Base-by-base conservation (phyloP, 768 basidiomycete genomes). In the Cantharellus cinnabarinus region DNA sequence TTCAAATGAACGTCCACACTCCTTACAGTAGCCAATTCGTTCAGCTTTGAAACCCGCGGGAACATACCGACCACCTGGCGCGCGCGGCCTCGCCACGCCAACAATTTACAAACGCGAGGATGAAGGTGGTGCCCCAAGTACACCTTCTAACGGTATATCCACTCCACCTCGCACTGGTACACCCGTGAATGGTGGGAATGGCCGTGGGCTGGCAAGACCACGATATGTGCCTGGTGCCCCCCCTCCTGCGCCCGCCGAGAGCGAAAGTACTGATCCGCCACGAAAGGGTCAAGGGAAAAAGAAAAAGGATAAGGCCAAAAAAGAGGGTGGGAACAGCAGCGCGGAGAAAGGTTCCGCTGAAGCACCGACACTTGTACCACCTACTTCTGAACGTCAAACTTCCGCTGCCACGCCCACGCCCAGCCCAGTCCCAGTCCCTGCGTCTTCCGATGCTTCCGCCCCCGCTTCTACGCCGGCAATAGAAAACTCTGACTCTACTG, bases 11-110 rank as follows among this genome's bases (percentile, higher is more conserved):
- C 44, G 57, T 42, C 44, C 48, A 50, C 40, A 29, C 20, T 29
- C 20, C 20, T 29, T 29, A 29, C 20, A 29, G 20, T 37, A 54
- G 7, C 10, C 7, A 4, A 41, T 20, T 37, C 56, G 10, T 41
- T 41, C 59, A 29, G 70, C 77, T 3, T 62, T 77, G 7, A 89
- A 83, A 64, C 77, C 87, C 0, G 80, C 83, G 0, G 93, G 89
- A 15, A 88, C 93, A 0, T 97, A 98, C 69, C 77, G 93, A 0
- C 94, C 94, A 0, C 94, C 91, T 5, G 91, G 91, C 5, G 90
- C 91, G 0, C 78, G 94, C 3, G 94, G 94, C 0, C 76, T 86
- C 0, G 80, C 85, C 51, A 91, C 93, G 0, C 89, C 93, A 0
- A 75, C 81, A 2, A 85, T 86, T 41, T 98, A 83, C 74, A 90